Conservation (phyloP, 805 yeast species). For the Candida oleophila region DNA sequence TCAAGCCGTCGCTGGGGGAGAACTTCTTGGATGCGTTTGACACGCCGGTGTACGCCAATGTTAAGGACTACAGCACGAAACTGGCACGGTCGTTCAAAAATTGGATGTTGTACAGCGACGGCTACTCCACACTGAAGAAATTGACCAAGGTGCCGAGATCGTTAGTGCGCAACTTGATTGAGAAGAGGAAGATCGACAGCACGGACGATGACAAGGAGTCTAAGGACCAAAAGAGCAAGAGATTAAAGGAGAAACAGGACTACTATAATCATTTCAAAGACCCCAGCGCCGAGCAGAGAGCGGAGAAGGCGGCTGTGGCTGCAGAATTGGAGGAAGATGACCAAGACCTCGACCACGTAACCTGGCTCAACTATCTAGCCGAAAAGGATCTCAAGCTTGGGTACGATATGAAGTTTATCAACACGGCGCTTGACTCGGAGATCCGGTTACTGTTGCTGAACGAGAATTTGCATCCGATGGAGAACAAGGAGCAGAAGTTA, state of each 20-base stretch:
- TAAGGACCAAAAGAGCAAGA: slow-evolving; percentile 32
- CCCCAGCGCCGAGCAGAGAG: slow-evolving; percentile 21
- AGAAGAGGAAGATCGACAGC: slow-evolving; percentile 35
- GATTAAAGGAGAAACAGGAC: slow-evolving; percentile 38
- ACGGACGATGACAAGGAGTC: slow-evolving; percentile 27
- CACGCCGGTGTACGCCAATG: slow-evolving; percentile 13
- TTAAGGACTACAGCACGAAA: slow-evolving; percentile 29
- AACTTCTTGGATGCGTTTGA: slow-evolving; percentile 49
- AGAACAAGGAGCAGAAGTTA: slow-evolving; percentile 17
- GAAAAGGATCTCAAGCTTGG: slow-evolving; percentile 34
- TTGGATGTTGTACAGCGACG: slow-evolving; percentile 34
- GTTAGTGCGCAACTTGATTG: slow-evolving; percentile 32
- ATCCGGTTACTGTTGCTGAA: slow-evolving; percentile 26
- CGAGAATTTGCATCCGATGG: slow-evolving; percentile 27
- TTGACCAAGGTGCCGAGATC: slow-evolving; percentile 30
- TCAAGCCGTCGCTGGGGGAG: slow-evolving; percentile 48
- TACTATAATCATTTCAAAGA: slow-evolving; percentile 35
- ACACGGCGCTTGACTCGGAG: slow-evolving; percentile 26
- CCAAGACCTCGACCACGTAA: slow-evolving; percentile 22
- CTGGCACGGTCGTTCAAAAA: slow-evolving; percentile 36
- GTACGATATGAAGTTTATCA: slow-evolving; percentile 34
- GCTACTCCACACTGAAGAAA: slow-evolving; percentile 18
- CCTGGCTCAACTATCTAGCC: slow-evolving; percentile 40
- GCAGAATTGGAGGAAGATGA: slow-evolving; percentile 18
- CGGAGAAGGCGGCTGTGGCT: slow-evolving; percentile 15